Base-by-base conservation (phyloP, 1,139 yeast species). In the Kurtzmaniella quercitrusa region DNA sequence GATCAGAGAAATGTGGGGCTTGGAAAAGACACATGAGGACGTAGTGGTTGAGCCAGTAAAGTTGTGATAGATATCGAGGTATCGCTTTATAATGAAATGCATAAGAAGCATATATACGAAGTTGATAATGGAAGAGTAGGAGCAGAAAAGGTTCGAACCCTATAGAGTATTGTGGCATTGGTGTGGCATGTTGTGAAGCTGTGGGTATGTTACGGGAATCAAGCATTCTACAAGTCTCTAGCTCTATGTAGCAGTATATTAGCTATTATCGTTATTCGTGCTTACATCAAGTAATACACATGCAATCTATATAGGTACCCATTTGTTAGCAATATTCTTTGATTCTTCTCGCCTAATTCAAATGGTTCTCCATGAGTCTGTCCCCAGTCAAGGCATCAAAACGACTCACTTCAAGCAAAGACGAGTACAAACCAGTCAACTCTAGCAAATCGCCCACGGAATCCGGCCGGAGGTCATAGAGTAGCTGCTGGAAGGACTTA, bases 401-500 rank as follows among this genome's bases (percentile, higher is more conserved):
- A 16, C 70, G 54, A 43, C 75, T 66, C 1, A 75, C 80, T 48
- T 76, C 79, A 41, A 77, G 52, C 42, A 77, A 59, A 0, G 79
- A 67, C 24, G 70, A 57, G 54, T 75, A 77, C 41, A 77, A 57
- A 14, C 62, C 62, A 7, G 77, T 70, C 51, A 79, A 59, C 46
- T 77, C 82, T 42, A 65, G 55, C 48, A 79, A 58, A 50, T 77
- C 83, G 1, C 59, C 50, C 6, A 78, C 60, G 1, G 79, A 70
- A 39, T 73, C 77, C 0, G 79, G 71, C 45, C 76, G 62, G 47
- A 79, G 63, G 42, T 79, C 79, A 49, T 69, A 72, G 9, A 79
- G 60, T 37, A 79, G 57, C 51, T 77, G 82, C 51, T 75, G 77
- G 55, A 79, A 79, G 2, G 79, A 66, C n/a, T 64, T 71, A 31